These are phyloP conservation scores for Litsea cubeba DNA, from an alignment of 164 flowering plant species.

Conservation along the genomic window DNA sequence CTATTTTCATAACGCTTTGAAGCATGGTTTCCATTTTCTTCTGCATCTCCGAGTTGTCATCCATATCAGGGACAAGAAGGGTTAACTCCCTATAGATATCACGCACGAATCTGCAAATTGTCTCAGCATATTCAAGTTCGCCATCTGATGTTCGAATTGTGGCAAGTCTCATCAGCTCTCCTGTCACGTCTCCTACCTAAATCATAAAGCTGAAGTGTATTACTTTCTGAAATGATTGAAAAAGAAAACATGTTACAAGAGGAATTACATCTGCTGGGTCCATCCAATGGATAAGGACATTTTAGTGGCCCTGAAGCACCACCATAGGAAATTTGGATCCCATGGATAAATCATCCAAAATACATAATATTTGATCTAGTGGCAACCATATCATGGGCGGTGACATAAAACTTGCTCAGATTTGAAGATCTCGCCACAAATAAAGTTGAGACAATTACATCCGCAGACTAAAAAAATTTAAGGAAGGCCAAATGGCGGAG, in stretches of 20 bases:
- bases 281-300: not conserved
- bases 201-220: slow-evolving; percentile 15
- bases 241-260: too few species aligned
- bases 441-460: not conserved
- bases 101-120: slow-evolving; percentile 76
- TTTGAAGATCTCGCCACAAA: not conserved
- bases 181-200: slow-evolving; percentile 89
- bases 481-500: not conserved
- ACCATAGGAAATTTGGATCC: not conserved
- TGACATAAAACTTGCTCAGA: too few species aligned
- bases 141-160: slow-evolving; percentile 91
- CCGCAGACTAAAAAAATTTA: not conserved
- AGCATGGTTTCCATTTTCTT: slow-evolving; percentile 94
- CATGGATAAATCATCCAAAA: not conserved
- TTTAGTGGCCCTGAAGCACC: not conserved
- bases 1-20: slow-evolving; percentile 88
- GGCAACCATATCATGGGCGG: not conserved
- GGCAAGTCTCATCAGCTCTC: slow-evolving; percentile 93
- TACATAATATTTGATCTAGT: not conserved
- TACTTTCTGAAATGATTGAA: not conserved
- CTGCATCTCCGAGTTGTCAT: slow-evolving; percentile 77
- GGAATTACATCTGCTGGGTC: too few species aligned
- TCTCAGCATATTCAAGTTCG: slow-evolving; percentile 73
- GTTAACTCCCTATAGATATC: slow-evolving; percentile 74
- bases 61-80: slow-evolving; percentile 74